phyloP scores from a whole-genome alignment of 1,284 basidiomycete species.

The Schizophyllum commune region DNA sequence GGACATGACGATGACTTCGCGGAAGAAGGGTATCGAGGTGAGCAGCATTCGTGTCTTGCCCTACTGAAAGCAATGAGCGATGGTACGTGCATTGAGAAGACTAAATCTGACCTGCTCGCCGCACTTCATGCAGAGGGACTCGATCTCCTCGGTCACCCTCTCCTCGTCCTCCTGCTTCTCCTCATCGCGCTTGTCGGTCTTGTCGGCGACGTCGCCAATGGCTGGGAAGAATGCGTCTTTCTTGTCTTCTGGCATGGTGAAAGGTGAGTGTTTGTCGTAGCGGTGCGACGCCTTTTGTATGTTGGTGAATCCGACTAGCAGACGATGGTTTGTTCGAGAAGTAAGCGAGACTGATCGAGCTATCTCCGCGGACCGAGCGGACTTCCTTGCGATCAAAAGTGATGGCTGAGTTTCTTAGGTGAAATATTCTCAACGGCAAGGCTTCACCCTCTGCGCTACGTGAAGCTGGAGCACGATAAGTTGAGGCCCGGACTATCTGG shows the following conservation, averaged over 20 bases:
- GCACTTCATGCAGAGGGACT: conserved; percentile 94
- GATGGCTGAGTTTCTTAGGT: too few species aligned
- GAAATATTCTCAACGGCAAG: too few species aligned
- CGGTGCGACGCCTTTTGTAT: too few species aligned
- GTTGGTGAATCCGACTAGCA: neutral
- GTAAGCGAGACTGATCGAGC: neutral
- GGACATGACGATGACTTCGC: conserved; percentile 93
- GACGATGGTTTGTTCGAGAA: neutral
- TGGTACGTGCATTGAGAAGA: neutral
- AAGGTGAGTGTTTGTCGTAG: too few species aligned
- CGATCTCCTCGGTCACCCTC: conserved; percentile 73
- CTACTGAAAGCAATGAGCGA: conserved; percentile 33
- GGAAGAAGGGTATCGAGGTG: conserved; percentile 95
- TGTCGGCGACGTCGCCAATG: conserved; percentile 36
- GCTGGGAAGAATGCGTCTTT: conserved; percentile 30
- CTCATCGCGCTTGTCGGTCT: conserved; percentile 20
- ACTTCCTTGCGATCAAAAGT: neutral
- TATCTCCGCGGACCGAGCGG: neutral
- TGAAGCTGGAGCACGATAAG: too few species aligned
- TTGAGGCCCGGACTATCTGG: too few species aligned
- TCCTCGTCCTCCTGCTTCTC: conserved; percentile 35
- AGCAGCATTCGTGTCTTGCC: conserved; percentile 89
- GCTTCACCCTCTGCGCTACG: too few species aligned
- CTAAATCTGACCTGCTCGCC: conserved; percentile 64
- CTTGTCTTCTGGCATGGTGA: neutral